Evolutionary conservation across 2,329 filamentous ascomycete genomes (phyloP), one percentile per base, ranked within the genome.

Genomic region (Aspergillus ruber): DNA sequence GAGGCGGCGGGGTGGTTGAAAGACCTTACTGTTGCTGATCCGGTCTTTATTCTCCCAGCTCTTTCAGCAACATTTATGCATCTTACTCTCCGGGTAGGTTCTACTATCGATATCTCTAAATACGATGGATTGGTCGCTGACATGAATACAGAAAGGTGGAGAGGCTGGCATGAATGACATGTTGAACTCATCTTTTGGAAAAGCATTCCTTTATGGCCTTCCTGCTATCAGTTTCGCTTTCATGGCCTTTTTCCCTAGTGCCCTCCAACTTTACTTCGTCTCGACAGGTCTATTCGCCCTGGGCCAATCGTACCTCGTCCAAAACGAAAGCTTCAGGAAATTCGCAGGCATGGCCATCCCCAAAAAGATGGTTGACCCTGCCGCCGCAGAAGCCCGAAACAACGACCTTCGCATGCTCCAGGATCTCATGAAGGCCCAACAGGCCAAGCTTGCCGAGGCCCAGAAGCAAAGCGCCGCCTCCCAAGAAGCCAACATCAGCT

Each of bases 1-100:
- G 87, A 86, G 27, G 84, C 87, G 2, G 70, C 83, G 32, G 70
- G 83, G 36, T 98, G 93, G 93, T 80, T 97, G 56, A 70, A 74
- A 1, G 86, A 97, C 65, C 69, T 98, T 52, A 84, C 88, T 0
- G 63, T 82, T 18, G 67, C 80, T 2, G 93, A 98, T 67, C 91
- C 93, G 0, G 84, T 77, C 59, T 91, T 81, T 57, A 66, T 93
- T 36, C 71, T 97, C 27, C 93, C 93, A 1, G 53, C 81, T 2
- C 48, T 76, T 1, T 81, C 83, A 3, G 77, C 82, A 1, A 66
- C 62, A 6, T 61, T 81, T 46, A 77, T 86, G 66, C 79, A 77
- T 55, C 56, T 73, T 23, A 77, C 81, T 44, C 70, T 88, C 48
- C 75, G 74, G 71, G 82, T 84, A 72, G 50, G 75, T 69, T 42